Percentiles rank a stretch among this genome's conserved stretches.
Evolutionary conservation across 2,329 filamentous ascomycete genomes (phyloP).

Genomic region (Aspergillus sergii): DNA sequence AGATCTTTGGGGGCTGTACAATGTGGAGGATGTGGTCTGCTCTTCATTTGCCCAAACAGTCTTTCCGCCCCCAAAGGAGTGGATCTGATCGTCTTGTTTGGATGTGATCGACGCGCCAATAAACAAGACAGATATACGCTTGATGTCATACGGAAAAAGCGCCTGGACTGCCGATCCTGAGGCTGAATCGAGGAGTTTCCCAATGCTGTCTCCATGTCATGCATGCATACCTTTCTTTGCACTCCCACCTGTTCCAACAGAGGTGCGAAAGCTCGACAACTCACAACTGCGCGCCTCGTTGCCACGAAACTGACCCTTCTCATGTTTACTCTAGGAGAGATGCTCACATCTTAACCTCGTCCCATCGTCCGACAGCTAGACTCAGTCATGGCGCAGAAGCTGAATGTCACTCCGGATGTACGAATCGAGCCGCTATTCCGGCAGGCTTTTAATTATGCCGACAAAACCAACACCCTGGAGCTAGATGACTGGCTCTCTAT

Average conservation of each 20-base stretch:
- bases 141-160: not conserved
- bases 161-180: not conserved
- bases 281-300: not conserved
- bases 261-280: too few relatives aligned
- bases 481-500: constrained; percentile 10
- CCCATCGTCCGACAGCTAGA: too few relatives aligned
- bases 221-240: too few relatives aligned
- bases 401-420: constrained; percentile 1
- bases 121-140: not conserved
- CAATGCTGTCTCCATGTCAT: not conserved
- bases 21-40: too few relatives aligned
- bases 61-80: not conserved
- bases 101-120: not conserved
- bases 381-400: not conserved
- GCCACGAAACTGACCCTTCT: not conserved
- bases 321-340: not conserved
- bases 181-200: not conserved
- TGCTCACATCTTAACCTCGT: not conserved
- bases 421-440: not conserved
- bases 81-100: not conserved
- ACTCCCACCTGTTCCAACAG: not conserved
- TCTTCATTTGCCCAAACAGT: not conserved
- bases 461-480: not conserved
- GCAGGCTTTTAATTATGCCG: constrained; percentile 5
- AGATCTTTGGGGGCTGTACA: too few relatives aligned